These are phyloP conservation scores for Cladophialophora exuberans DNA, from an alignment of 2,329 filamentous ascomycete species.

Conservation along the genomic window DNA sequence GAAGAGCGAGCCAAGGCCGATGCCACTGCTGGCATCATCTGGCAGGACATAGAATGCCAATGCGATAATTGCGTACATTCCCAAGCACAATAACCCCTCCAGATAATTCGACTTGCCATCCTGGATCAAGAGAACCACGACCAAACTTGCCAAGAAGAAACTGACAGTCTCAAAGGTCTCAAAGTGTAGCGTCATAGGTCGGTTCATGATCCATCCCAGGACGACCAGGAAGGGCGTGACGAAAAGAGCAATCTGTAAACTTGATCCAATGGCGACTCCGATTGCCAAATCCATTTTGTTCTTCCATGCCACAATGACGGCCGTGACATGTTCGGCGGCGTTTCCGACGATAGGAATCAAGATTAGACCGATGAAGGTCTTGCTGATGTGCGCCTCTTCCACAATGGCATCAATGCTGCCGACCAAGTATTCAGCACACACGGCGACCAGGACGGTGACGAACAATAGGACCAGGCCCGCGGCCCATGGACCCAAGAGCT, in stretches of 20 bases:
- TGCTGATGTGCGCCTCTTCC: constrained; percentile 70
- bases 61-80: constrained; percentile 54
- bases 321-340: constrained; percentile 79
- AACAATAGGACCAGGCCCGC: constrained; percentile 69
- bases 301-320: constrained; percentile 75
- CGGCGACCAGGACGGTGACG: constrained; percentile 69
- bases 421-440: constrained; percentile 78
- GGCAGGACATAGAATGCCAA: constrained; percentile 55
- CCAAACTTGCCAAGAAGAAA: constrained; percentile 74
- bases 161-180: constrained; percentile 79
- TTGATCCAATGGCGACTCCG: constrained; percentile 79
- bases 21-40: constrained; percentile 38
- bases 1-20: constrained; percentile 8
- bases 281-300: constrained; percentile 71
- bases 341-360: constrained; percentile 80
- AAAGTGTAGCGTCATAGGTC: constrained; percentile 78
- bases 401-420: constrained; percentile 75
- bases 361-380: constrained; percentile 79
- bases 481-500: constrained; percentile 64
- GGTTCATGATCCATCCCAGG: constrained; percentile 74
- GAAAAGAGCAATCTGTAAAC: constrained; percentile 79
- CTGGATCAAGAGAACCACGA: constrained; percentile 73
- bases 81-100: constrained; percentile 73
- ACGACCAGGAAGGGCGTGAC: constrained; percentile 81
- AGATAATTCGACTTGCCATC: constrained; percentile 85